Percentiles rank a stretch among this genome's conserved stretches.
phyloP scores from a whole-genome alignment of 2,329 filamentous ascomycete species.

The Fusarium drepaniforme region DNA sequence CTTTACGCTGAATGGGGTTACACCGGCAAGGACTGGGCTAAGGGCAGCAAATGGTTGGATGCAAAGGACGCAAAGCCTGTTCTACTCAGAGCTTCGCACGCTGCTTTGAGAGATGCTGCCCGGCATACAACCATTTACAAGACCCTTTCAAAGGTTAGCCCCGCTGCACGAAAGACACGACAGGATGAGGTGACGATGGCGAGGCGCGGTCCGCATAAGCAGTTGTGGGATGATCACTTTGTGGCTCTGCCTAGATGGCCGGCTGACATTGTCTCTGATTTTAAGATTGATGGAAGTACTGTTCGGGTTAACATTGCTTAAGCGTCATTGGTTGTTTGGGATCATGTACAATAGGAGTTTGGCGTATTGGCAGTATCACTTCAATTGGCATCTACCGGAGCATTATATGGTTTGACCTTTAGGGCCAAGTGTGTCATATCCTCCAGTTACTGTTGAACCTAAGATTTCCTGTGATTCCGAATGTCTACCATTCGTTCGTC shows the following conservation, averaged over 20 bases:
- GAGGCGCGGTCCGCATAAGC: not conserved
- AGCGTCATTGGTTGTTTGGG: not conserved
- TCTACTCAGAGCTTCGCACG: fast-evolving
- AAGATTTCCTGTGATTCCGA: not conserved
- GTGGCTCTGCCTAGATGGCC: not conserved
- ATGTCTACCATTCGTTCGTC: not conserved
- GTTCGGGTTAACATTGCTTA: not conserved
- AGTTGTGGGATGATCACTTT: not conserved
- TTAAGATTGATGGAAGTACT: not conserved
- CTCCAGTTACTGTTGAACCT: not conserved
- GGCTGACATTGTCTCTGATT: fast-evolving
- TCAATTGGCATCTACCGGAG: not conserved
- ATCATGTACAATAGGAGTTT: not conserved
- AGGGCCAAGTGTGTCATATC: not conserved
- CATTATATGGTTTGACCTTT: not conserved
- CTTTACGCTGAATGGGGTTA: not conserved
- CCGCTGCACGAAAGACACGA: not conserved
- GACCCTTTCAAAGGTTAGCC: fast-evolving
- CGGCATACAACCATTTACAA: fast-evolving
- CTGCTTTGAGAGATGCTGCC: fast-evolving
- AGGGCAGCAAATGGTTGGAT: not conserved
- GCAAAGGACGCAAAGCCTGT: fast-evolving
- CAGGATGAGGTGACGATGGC: not conserved
- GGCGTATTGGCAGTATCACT: not conserved
- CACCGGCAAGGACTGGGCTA: not conserved